A percentile compares a stretch with the other conserved stretches of the same genome.
These are phyloP conservation scores for Microsporum canis DNA, from an alignment of 2,329 filamentous ascomycete genomes.

Conservation along the genomic window DNA sequence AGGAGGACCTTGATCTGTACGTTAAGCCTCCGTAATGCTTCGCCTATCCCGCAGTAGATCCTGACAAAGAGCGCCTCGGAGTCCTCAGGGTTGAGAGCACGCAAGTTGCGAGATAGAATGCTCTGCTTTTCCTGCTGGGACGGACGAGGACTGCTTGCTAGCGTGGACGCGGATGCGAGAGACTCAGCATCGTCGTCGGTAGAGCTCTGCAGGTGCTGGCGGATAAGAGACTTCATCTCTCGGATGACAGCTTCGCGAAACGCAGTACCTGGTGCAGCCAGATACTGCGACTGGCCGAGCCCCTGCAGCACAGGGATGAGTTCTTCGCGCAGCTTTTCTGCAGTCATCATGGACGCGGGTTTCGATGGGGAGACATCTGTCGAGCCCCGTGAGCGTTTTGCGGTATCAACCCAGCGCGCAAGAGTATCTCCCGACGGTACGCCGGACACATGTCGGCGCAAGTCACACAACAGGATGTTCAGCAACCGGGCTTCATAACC, in stretches of 20 bases:
- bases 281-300: slow-evolving; percentile 4
- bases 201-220: slow-evolving; percentile 75
- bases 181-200: slow-evolving; percentile 88
- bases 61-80: slow-evolving; percentile 70
- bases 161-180: slow-evolving; percentile 67
- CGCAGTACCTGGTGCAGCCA: background rate
- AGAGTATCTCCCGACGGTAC: slow-evolving; percentile 1
- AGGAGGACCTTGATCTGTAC: slow-evolving; percentile 86
- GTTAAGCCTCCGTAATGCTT: slow-evolving; percentile 73
- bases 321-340: slow-evolving; percentile 6
- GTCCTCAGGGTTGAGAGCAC: slow-evolving; percentile 69
- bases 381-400: background rate
- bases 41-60: slow-evolving; percentile 76
- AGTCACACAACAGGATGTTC: background rate
- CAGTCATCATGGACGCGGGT: background rate
- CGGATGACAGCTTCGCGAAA: slow-evolving; percentile 74
- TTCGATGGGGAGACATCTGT: background rate
- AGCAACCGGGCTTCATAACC: slow-evolving; percentile 1
- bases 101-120: slow-evolving; percentile 73
- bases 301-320: slow-evolving; percentile 5
- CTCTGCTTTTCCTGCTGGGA: slow-evolving; percentile 80
- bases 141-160: slow-evolving; percentile 43
- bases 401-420: slow-evolving; percentile 1
- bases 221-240: slow-evolving; percentile 74
- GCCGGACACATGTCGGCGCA: slow-evolving; percentile 3